Evolutionary conservation across 495 filamentous ascomycete species (phyloP).

Genomic region (Articulospora tetracladia): DNA sequence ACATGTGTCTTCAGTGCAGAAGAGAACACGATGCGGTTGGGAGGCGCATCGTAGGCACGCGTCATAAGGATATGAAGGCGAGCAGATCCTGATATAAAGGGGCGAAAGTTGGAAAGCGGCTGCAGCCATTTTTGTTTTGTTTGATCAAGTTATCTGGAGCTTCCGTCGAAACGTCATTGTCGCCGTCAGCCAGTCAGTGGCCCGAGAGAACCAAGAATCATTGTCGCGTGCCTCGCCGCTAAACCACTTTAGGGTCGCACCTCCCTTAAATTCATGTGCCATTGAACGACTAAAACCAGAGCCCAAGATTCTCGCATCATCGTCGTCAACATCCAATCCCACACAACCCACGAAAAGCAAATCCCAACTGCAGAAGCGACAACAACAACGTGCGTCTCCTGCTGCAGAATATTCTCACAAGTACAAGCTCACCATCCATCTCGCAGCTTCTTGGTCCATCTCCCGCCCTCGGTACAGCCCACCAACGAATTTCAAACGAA

Average conservation of each 20-base stretch:
- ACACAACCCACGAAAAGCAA: constrained; percentile 1
- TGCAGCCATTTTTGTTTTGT: background rate
- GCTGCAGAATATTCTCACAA: background rate
- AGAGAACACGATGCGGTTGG: constrained; percentile 5
- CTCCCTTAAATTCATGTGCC: constrained; percentile 16
- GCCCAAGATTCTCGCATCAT: constrained; percentile 8
- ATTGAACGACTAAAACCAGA: constrained; percentile 1
- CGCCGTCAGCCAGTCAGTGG: background rate
- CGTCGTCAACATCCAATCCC: constrained; percentile 4
- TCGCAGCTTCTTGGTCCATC: background rate
- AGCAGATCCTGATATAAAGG: background rate
- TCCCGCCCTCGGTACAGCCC: background rate
- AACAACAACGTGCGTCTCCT: background rate
- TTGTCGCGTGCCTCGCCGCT: constrained; percentile 11
- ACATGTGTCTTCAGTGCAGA: constrained; percentile 10
- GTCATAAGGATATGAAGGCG: background rate
- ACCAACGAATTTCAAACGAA: background rate
- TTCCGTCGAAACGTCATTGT: background rate
- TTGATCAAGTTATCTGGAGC: background rate
- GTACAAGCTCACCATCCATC: background rate
- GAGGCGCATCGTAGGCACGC: background rate
- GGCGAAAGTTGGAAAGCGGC: background rate
- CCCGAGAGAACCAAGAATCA: background rate
- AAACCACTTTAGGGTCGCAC: constrained; percentile 14
- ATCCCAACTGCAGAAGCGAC: background rate